These are phyloP conservation scores for Neonectria punicea DNA, from an alignment of 2,329 filamentous ascomycete genomes.

Conservation along the genomic window DNA sequence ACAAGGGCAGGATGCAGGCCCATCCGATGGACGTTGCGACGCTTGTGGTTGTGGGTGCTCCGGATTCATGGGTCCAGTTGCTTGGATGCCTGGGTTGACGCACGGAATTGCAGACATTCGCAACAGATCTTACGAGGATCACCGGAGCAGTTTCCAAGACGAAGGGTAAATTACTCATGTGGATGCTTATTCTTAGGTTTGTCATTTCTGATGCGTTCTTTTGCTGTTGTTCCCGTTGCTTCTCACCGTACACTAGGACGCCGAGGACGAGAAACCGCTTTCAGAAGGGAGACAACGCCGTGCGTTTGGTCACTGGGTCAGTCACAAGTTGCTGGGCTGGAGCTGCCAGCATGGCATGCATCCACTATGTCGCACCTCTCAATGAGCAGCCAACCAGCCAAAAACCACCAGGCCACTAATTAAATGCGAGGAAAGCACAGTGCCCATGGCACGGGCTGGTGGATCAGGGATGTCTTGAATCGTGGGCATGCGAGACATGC, in stretches of 20 bases:
- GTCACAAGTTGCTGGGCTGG: not conserved
- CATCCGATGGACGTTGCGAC: slow-evolving; percentile 6
- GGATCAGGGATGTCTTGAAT: not conserved
- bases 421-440: slow-evolving; percentile 2
- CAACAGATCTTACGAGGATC: not conserved
- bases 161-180: not conserved
- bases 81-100: not conserved
- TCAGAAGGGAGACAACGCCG: not conserved
- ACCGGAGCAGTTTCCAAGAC: not conserved
- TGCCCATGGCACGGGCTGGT: not conserved
- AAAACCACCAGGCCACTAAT: slow-evolving; percentile 3
- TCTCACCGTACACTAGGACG: not conserved
- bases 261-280: not conserved
- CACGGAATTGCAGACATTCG: not conserved
- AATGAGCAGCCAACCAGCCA: not conserved
- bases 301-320: not conserved
- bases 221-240: not conserved
- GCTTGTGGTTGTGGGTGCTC: slow-evolving; percentile 5
- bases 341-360: not conserved
- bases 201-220: not conserved
- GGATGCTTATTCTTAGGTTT: not conserved
- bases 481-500: not conserved
- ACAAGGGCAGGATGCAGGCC: slow-evolving; percentile 1
- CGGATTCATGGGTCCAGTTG: not conserved
- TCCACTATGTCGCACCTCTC: slow-evolving; percentile 3